Evolutionary conservation across 192 early-diverging fungal genomes (phyloP).

Genomic region (Podila horticola): DNA sequence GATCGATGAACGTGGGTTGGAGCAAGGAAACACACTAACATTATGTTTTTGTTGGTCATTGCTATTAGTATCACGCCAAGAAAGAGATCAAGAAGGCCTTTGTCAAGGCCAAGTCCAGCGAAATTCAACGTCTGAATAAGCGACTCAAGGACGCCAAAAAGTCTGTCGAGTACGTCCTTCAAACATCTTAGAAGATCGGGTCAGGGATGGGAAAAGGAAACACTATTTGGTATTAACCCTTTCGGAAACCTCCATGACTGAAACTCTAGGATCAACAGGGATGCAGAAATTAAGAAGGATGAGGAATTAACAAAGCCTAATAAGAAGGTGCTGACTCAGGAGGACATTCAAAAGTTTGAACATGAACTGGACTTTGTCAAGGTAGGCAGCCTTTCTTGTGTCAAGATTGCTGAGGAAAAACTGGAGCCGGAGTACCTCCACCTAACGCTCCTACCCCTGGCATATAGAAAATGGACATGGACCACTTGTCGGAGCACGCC

Average conservation of each 20-base stretch:
- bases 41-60: neutral
- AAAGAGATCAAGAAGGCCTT: slow-evolving; percentile 45
- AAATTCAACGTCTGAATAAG: slow-evolving; percentile 40
- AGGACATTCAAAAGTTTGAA: slow-evolving; percentile 42
- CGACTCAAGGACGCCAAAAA: slow-evolving; percentile 31
- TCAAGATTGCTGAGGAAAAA: too few species aligned
- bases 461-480: slow-evolving; percentile 43
- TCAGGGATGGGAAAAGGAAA: neutral
- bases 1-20: neutral
- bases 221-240: neutral
- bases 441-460: neutral
- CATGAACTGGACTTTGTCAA: slow-evolving; percentile 40
- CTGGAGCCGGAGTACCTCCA: too few species aligned
- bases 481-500: slow-evolving; percentile 33
- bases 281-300: neutral
- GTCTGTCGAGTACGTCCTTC: slow-evolving; percentile 32
- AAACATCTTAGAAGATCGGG: neutral
- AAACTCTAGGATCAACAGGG: neutral
- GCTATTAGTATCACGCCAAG: slow-evolving; percentile 37
- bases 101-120: slow-evolving; percentile 32
- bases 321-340: slow-evolving; percentile 30
- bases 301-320: slow-evolving; percentile 21
- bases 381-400: slow-evolving; percentile 2
- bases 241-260: neutral
- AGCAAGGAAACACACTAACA: neutral